Evolutionary conservation across 306 rosid species (phyloP), one percentile per base, ranked within the genome.

Genomic region (Argentina anserina): DNA sequence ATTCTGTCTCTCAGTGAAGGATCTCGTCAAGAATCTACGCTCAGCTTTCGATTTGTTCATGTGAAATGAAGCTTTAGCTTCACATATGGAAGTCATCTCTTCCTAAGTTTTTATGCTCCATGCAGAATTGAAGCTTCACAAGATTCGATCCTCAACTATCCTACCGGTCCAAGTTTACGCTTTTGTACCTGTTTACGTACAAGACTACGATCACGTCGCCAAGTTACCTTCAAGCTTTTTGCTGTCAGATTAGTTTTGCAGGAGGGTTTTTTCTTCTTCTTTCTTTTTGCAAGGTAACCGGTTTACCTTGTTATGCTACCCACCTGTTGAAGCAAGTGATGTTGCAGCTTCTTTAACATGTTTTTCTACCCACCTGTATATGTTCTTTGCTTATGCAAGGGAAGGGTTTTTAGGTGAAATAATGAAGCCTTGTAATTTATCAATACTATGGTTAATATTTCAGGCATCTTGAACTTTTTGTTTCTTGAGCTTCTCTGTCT

Each of bases 1-100:
- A 53, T 93, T 91, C 64, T 70, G 83, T 84, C 73, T 91, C 82
- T 79, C 94, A 43, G 63, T 84, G 81, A 82, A 89, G 85, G 97
- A 93, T 68, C 80, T 93, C 23, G 90, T 89, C 78, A 86, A 79
- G 76, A 86, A 75, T 55, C 85, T 93, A 69, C 96, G 88, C 6
- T 68, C 85, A 23, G 87, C 87, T 53, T 80, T 89, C 15, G 63
- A 76, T 34, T 74, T 74, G 68, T 81, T 90, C 82, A 81, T 81
- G 79, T 84, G 87, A 89, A 76, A 74, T 28, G 37, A 70, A 76
- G 64, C 49, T 39, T 55, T 74, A 78, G 65, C n/a, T 79, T 42
- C 78, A 70, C 15, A 60, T 28, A 52, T 67, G 67, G 66, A 49
- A 53, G 0, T 25, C 39, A 13, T 25, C 45, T 11, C 49, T 60